Percentiles rank a stretch among this genome's conserved stretches.
Evolutionary conservation across 2,329 filamentous ascomycete species (phyloP).

Genomic region (Diaporthe ampelina): DNA sequence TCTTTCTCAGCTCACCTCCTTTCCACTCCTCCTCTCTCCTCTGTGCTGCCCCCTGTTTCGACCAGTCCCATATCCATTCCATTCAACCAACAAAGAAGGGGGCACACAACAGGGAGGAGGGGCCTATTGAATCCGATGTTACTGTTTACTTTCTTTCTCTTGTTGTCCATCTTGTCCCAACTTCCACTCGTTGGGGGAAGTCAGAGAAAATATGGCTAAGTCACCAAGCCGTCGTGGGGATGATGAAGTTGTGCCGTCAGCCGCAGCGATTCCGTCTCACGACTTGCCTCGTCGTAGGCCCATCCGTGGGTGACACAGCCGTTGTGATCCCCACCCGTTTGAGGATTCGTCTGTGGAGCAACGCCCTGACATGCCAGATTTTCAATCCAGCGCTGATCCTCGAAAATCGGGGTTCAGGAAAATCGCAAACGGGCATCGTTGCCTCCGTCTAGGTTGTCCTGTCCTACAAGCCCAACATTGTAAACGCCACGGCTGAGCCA

Average conservation of each 20-base stretch:
- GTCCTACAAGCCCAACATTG: slow-evolving; percentile 21
- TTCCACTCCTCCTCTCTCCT: neutral
- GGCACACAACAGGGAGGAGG: neutral
- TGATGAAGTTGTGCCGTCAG: neutral
- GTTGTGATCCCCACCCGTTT: neutral
- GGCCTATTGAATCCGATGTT: neutral
- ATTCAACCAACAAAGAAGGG: slow-evolving; percentile 1
- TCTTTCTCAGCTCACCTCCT: slow-evolving; percentile 11
- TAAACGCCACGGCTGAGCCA: slow-evolving; percentile 25
- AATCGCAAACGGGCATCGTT: neutral
- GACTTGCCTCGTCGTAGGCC: neutral
- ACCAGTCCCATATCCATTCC: neutral
- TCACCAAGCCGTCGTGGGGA: neutral
- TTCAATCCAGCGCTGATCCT: too few relatives aligned
- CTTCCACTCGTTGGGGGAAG: neutral
- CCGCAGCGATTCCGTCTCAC: neutral
- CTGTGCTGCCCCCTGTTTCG: neutral
- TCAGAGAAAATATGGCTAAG: neutral
- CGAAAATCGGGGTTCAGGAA: too few relatives aligned
- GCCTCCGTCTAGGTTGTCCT: neutral
- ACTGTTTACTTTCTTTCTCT: neutral
- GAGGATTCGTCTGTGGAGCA: neutral
- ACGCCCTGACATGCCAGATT: neutral
- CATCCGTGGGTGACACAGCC: neutral
- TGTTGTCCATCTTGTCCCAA: neutral